Percentiles rank a stretch among this genome's conserved stretches.
phyloP scores from a whole-genome alignment of 495 filamentous ascomycete genomes.

The Filosporella fistucella region DNA sequence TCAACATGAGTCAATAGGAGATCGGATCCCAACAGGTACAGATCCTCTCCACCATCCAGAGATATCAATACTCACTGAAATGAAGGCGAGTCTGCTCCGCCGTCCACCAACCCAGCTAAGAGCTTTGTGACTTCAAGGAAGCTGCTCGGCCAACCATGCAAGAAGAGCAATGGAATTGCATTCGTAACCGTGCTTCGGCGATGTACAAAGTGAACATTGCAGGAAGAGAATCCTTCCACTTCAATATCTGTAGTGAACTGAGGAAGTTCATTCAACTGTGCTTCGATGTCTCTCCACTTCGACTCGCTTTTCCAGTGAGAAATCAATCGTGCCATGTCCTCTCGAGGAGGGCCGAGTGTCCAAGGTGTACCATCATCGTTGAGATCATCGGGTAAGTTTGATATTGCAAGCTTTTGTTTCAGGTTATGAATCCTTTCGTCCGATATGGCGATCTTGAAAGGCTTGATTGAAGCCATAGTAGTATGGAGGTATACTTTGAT shows the following conservation, averaged over 20 bases:
- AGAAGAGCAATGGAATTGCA: conserved; percentile 52
- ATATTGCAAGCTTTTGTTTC: conserved; percentile 32
- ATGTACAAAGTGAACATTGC: conserved; percentile 52
- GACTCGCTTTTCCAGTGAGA: conserved; percentile 39
- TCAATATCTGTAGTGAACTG: conserved; percentile 49
- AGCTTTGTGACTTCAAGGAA: conserved; percentile 66
- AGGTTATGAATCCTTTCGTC: conserved; percentile 30
- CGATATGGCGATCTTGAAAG: conserved; percentile 36
- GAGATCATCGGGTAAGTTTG: conserved; percentile 39
- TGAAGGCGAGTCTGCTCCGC: conserved; percentile 34
- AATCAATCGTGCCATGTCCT: conserved; percentile 38
- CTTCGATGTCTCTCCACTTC: conserved; percentile 46
- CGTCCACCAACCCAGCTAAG: conserved; percentile 46
- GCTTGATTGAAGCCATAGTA: no score
- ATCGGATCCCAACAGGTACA: no score
- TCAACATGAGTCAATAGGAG: no score
- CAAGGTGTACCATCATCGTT: conserved; percentile 22
- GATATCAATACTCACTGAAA: no score
- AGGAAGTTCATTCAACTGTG: conserved; percentile 47
- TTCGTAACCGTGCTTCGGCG: conserved; percentile 39
- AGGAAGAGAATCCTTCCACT: conserved; percentile 36
- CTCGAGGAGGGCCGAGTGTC: conserved; percentile 1
- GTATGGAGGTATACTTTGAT: no score
- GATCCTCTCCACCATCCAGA: no score
- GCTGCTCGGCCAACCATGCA: conserved; percentile 64